Evolutionary conservation across 2,329 filamentous ascomycete species (phyloP).

Genomic region (Phyllachora maydis): DNA sequence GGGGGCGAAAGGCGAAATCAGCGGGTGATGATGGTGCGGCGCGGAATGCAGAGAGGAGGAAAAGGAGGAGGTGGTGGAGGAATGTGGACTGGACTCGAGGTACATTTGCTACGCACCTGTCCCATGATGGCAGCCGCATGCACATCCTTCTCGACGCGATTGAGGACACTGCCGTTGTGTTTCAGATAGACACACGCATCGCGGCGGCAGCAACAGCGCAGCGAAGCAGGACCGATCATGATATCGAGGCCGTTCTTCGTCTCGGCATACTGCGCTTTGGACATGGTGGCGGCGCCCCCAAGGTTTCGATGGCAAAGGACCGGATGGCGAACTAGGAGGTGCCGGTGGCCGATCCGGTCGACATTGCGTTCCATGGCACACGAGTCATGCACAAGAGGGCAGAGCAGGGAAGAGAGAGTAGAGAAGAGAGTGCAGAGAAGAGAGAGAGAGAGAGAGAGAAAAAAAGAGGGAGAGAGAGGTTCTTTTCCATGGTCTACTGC

Average conservation of each 20-base stretch:
- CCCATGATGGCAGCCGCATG: conserved; percentile 71
- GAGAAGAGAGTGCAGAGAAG: neutral
- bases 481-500: conserved; percentile 26
- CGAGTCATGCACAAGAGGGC: too few species aligned
- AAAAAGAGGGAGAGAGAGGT: neutral
- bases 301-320: too few species aligned
- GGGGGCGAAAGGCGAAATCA: too few species aligned
- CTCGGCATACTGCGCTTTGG: too few species aligned
- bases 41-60: conserved; percentile 2
- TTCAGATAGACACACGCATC: conserved; percentile 59
- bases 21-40: neutral
- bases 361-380: too few species aligned
- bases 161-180: conserved; percentile 60
- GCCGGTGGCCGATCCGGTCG: too few species aligned
- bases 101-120: conserved; percentile 55
- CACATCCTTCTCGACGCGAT: conserved; percentile 72
- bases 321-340: too few species aligned
- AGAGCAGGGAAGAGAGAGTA: too few species aligned
- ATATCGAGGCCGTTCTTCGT: too few species aligned
- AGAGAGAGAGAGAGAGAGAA: neutral
- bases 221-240: conserved; percentile 13
- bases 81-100: conserved; percentile 1
- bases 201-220: conserved; percentile 72
- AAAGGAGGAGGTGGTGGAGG: conserved; percentile 2
- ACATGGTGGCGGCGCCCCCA: too few species aligned